Evolutionary conservation across 352 stramenopile genomes (phyloP), one percentile per base, ranked within the genome.

Genomic region (Pythium volutum): DNA sequence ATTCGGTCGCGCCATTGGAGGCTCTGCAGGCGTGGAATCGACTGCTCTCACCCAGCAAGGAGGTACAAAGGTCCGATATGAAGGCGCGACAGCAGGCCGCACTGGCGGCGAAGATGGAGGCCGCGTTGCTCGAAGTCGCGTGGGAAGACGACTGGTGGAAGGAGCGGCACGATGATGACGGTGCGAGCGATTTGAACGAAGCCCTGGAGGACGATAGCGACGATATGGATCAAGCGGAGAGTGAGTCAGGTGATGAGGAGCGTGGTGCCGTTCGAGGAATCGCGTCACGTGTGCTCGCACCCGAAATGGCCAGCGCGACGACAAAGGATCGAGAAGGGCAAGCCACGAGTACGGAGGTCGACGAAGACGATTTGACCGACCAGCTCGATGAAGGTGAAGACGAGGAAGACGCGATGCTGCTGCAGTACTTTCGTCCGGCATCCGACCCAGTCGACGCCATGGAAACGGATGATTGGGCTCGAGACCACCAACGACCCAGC

Each of bases 61-160:
- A 55, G 9, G 22, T 48, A 23, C 33, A 75, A 18, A 50, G 70
- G 42, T 53, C 68, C 27, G 56, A 66, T 1, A 55, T 27, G 20
- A 47, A 75, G 42, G 22, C 59, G 2, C 26, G 60, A 55, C n/a
- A 59, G 70, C 15, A 52, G 59, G 36, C 55, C 71, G 64, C 62
- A 67, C 25, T 62, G 2, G 51, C 46, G 38, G 70, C 81, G 3
- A 63, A 76, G 42, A 27, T 89, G 26, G 66, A 77, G 9, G 68
- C 82, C 1, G 79, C 88, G 39, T 61, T 89, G 4, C 75, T 83
- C 36, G 62, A 89, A 69, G 83, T 89, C 43, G 76, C 77, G 16
- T 81, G 74, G 25, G 76, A 79, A 39, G 81, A 89, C 61, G 77
- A 88, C 43, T 90, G 81, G 81, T 88, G 74, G 49, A 70, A 88